These are phyloP conservation scores for Cryphonectria radicalis DNA, from an alignment of 2,329 filamentous ascomycete species.

Conservation along the genomic window DNA sequence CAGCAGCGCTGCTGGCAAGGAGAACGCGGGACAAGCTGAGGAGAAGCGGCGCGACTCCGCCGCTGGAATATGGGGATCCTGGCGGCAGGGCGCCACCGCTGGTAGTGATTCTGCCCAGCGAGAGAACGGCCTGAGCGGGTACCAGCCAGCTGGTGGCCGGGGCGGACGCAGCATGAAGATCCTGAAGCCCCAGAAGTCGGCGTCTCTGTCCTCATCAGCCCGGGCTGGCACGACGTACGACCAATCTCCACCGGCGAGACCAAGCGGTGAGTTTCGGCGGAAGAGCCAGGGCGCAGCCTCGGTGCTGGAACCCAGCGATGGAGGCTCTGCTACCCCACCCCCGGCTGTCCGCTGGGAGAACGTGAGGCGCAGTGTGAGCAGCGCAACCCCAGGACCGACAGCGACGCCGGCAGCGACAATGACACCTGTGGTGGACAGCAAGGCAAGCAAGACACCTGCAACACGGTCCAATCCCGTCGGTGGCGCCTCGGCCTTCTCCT, in stretches of 20 bases:
- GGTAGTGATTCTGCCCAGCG: constrained; percentile 58
- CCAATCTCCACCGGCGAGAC: constrained; percentile 49
- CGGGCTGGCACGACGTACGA: constrained; percentile 59
- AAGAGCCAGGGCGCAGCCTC: constrained; percentile 54
- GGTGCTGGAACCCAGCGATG: constrained; percentile 29
- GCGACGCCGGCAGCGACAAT: constrained; percentile 28
- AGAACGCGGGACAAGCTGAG: constrained; percentile 34
- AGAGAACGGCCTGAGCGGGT: constrained; percentile 63
- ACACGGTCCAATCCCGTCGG: constrained; percentile 76
- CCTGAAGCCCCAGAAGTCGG: constrained; percentile 74
- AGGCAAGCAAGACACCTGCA: constrained; percentile 36
- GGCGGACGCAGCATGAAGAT: constrained; percentile 84
- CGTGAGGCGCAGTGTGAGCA: constrained; percentile 52
- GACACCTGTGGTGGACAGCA: constrained; percentile 39
- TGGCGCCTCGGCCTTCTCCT: constrained; percentile 90
- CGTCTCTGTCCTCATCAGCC: constrained; percentile 50
- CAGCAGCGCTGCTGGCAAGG: constrained; percentile 30
- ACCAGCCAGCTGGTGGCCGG: constrained; percentile 66
- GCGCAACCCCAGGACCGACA: constrained; percentile 35
- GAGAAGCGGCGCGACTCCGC: constrained; percentile 49
- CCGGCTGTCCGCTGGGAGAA: constrained; percentile 53
- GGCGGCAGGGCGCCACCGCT: constrained; percentile 62
- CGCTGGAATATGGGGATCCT: constrained; percentile 71
- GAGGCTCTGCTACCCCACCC: constrained; percentile 31
- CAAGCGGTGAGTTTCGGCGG: constrained; percentile 54